Evolutionary conservation across 1,139 yeast species (phyloP).

Genomic region (Magnusiomyces tetraspermus): DNA sequence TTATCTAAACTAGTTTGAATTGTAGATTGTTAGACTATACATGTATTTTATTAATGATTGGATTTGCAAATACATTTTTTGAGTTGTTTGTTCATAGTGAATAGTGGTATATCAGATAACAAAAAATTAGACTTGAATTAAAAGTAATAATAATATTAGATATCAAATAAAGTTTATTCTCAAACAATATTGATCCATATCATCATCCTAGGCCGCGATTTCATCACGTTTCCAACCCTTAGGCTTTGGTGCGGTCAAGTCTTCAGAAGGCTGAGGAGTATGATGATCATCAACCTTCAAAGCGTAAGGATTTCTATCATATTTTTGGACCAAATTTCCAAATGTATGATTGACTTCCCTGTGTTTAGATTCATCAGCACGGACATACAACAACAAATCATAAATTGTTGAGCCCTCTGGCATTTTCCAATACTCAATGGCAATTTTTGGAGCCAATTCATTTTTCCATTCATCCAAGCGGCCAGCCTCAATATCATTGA

Average conservation of each 20-base stretch:
- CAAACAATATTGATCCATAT: too few relatives aligned
- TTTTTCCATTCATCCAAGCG: conserved; percentile 42
- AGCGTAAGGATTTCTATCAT: conserved; percentile 63
- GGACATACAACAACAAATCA: conserved; percentile 49
- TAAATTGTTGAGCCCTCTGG: conserved; percentile 43
- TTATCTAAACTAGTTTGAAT: background rate
- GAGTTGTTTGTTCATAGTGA: too few relatives aligned
- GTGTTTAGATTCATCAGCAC: conserved; percentile 64
- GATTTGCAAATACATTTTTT: too few relatives aligned
- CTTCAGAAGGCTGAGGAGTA: conserved; percentile 48
- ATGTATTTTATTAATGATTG: background rate
- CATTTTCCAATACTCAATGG: conserved; percentile 55
- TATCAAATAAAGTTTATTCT: too few relatives aligned
- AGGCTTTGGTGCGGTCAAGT: conserved; percentile 32
- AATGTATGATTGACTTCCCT: conserved; percentile 69
- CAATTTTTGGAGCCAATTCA: conserved; percentile 38
- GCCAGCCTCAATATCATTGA: conserved; percentile 45
- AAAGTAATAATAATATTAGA: too few relatives aligned
- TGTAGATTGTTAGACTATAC: background rate
- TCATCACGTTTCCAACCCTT: conserved; percentile 60
- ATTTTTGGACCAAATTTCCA: conserved; percentile 46
- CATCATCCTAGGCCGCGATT: conserved; percentile 27
- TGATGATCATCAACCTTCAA: conserved; percentile 31
- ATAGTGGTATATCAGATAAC: too few relatives aligned
- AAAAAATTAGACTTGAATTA: too few relatives aligned